These are phyloP conservation scores for Somion occarium DNA, from an alignment of 1,284 basidiomycete genomes.

Conservation along the genomic window DNA sequence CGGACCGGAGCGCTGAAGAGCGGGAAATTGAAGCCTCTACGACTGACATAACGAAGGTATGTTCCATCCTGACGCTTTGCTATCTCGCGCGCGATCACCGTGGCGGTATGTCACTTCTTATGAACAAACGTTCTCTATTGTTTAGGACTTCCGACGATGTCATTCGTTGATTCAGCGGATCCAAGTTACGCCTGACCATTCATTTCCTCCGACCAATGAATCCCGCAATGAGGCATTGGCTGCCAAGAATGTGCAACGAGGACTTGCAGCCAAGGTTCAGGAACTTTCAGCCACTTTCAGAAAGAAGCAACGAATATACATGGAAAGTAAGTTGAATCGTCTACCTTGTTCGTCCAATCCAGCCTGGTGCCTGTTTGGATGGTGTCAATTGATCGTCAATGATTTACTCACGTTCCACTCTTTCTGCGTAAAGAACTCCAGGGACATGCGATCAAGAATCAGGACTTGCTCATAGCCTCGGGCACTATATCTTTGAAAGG, in stretches of 20 bases:
- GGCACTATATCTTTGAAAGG: slow-evolving; percentile 80
- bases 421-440: slow-evolving; percentile 64
- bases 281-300: slow-evolving; percentile 90
- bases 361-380: neutral
- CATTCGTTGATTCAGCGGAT: slow-evolving; percentile 78
- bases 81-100: neutral
- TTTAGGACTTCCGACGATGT: slow-evolving; percentile 81
- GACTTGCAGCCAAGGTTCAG: slow-evolving; percentile 91
- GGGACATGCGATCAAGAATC: slow-evolving; percentile 92
- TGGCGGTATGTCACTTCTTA: neutral
- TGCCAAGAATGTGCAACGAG: slow-evolving; percentile 95
- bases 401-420: slow-evolving; percentile 15
- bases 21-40: slow-evolving; percentile 89
- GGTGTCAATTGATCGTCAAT: neutral
- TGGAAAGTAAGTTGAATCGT: slow-evolving; percentile 83
- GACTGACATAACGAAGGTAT: slow-evolving; percentile 81
- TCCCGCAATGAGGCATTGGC: slow-evolving; percentile 61
- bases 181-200: slow-evolving; percentile 33
- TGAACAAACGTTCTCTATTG: neutral
- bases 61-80: slow-evolving; percentile 6
- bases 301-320: slow-evolving; percentile 96
- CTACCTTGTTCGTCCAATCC: neutral
- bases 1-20: slow-evolving; percentile 91
- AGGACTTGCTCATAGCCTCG: slow-evolving; percentile 83
- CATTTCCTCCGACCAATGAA: slow-evolving; percentile 44